A percentile compares a stretch with the other conserved stretches of the same genome.
phyloP scores from a whole-genome alignment of 2,329 filamentous ascomycete species.

The Aspergillus pseudoterreus region DNA sequence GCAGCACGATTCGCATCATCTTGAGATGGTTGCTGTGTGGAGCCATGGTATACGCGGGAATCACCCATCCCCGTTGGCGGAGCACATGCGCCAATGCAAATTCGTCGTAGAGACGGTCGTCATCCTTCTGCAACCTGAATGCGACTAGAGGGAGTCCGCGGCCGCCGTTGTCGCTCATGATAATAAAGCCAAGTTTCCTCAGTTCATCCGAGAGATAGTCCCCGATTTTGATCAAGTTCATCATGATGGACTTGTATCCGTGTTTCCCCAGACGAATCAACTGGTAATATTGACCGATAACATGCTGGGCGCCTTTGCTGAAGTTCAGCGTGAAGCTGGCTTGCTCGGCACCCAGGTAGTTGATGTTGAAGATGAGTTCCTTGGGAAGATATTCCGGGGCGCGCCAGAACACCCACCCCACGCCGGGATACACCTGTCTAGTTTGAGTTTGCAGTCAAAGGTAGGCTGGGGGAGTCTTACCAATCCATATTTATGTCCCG shows the following conservation, averaged over 20 bases:
- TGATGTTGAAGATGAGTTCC: conserved; percentile 66
- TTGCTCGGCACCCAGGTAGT: conserved; percentile 69
- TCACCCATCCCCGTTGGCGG: conserved; percentile 80
- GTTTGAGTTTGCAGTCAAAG: neutral
- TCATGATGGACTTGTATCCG: conserved; percentile 61
- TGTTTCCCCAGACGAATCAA: conserved; percentile 65
- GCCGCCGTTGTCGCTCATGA: conserved; percentile 77
- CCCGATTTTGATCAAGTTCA: conserved; percentile 79
- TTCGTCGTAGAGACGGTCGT: conserved; percentile 62
- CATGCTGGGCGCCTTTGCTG: conserved; percentile 65
- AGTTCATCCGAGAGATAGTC: conserved; percentile 76
- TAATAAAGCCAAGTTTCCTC: conserved; percentile 71
- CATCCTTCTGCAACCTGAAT: conserved; percentile 65
- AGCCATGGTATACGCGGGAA: conserved; percentile 95
- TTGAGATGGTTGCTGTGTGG: conserved; percentile 78
- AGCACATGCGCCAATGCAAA: conserved; percentile 78
- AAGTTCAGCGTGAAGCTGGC: conserved; percentile 70
- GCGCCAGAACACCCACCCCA: conserved; percentile 69
- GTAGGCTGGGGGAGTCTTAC: conserved; percentile 22
- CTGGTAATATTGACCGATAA: conserved; percentile 71
- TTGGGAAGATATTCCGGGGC: conserved; percentile 63
- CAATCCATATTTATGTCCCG: conserved; percentile 48
- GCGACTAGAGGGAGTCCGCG: conserved; percentile 82
- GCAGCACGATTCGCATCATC: conserved; percentile 85
- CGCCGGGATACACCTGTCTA: conserved; percentile 55